These are phyloP conservation scores for Pythium apleroticum DNA, from an alignment of 352 stramenopile species.

Conservation along the genomic window DNA sequence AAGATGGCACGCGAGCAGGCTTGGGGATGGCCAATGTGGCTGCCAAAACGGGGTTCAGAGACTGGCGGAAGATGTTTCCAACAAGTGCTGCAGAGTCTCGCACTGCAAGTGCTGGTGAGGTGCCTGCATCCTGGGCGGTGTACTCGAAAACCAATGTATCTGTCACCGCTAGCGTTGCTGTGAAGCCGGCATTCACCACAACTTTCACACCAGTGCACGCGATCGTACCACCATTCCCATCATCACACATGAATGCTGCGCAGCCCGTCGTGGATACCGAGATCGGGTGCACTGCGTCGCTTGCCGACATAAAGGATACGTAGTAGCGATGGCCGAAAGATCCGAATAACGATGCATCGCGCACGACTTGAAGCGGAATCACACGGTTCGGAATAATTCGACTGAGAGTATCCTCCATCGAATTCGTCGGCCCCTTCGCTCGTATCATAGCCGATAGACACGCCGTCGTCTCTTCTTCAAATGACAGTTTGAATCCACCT, in stretches of 20 bases:
- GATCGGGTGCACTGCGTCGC: conserved; percentile 40
- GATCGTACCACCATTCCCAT: conserved; percentile 28
- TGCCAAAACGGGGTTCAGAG: conserved; percentile 31
- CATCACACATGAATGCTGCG: conserved; percentile 48
- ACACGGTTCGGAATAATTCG: conserved; percentile 35
- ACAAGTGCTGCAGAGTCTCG: conserved; percentile 31
- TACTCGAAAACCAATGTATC: conserved; percentile 60
- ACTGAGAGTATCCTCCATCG: conserved; percentile 42
- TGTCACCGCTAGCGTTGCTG: conserved; percentile 33
- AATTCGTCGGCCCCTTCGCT: conserved; percentile 32
- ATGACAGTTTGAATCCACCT: conserved; percentile 42
- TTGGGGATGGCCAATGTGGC: conserved; percentile 35
- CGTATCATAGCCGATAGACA: conserved; percentile 54
- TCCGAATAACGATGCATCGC: conserved; percentile 40
- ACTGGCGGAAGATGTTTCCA: conserved; percentile 46
- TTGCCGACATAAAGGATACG: conserved; percentile 40
- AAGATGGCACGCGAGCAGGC: not conserved
- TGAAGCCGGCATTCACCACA: conserved; percentile 48
- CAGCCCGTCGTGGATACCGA: conserved; percentile 32
- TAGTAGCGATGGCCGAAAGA: conserved; percentile 44
- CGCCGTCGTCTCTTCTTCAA: conserved; percentile 34
- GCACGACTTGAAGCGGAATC: conserved; percentile 42
- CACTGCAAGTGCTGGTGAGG: conserved; percentile 30
- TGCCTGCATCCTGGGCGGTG: conserved; percentile 42
- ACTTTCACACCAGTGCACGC: conserved; percentile 41